phyloP scores from a whole-genome alignment of 257 asterid species.

The Fraxinus excelsior region DNA sequence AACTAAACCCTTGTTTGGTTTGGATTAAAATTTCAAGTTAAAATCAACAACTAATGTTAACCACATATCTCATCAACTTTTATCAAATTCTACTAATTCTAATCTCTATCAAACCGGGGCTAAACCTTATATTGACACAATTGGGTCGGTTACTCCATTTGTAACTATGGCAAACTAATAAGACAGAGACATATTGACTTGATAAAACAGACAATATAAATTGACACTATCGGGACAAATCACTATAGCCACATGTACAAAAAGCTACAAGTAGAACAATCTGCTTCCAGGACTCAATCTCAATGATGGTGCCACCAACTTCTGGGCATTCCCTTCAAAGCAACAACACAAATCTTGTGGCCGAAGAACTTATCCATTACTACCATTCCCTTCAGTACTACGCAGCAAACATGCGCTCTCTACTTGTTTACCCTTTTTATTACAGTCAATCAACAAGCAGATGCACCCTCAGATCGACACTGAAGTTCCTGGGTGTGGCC shows the following conservation, averaged over 20 bases:
- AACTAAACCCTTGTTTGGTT: too few relatives aligned
- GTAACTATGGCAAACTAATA: too few relatives aligned
- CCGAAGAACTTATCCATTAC: not conserved
- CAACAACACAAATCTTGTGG: not conserved
- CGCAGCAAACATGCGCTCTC: slow-evolving; percentile 39
- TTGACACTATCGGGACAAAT: not conserved
- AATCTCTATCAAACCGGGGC: too few relatives aligned
- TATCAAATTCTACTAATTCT: too few relatives aligned
- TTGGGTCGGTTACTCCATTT: too few relatives aligned
- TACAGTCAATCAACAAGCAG: slow-evolving; percentile 16
- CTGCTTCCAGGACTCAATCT: not conserved
- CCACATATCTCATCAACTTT: too few relatives aligned
- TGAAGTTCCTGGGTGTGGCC: slow-evolving; percentile 30
- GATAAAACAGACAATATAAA: not conserved
- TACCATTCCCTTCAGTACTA: not conserved
- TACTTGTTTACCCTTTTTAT: slow-evolving; percentile 24
- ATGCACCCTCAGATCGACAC: slow-evolving; percentile 30
- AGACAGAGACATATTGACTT: too few relatives aligned
- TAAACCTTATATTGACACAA: too few relatives aligned
- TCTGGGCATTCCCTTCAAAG: not conserved
- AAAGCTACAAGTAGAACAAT: slow-evolving; percentile 16
- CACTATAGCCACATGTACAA: slow-evolving; percentile 30
- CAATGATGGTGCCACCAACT: not conserved
- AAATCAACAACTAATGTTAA: too few relatives aligned
- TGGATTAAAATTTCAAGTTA: too few relatives aligned